Evolutionary conservation across 176 grass and related monocot species (phyloP), one percentile per base, ranked within the genome.

Genomic region (Triticum dicoccoides): DNA sequence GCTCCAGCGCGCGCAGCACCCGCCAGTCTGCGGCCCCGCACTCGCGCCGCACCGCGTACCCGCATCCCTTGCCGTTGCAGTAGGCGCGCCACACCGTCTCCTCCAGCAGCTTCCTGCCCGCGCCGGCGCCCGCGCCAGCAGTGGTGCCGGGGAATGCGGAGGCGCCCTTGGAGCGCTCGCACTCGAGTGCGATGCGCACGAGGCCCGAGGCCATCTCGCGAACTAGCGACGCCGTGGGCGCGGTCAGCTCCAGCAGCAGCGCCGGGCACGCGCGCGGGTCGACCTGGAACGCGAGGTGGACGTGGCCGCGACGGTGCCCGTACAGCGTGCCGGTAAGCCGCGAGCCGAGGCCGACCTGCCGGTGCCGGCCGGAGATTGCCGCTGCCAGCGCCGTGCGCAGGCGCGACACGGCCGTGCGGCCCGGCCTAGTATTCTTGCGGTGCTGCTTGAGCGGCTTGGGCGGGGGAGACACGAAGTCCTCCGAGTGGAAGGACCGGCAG

Each of bases 171-270:
- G 85, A 82, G 65, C 87, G 86, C 84, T 93, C 93, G 34, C 93
- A 93, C 81, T 94, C 92, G 35, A 97, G 90, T 37, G 95, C 95
- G 58, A 97, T 97, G 73, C 95, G 90, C 42, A 97, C 95, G 80
- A 97, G 92, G 59, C 95, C 95, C 9, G 95, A 97, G 7, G 95
- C 92, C 92, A 97, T 97, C 84, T 97, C 95, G 47, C 89, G 87
- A 32, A 97, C 95, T 17, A 97, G 90, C 78, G 92, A 79, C 62
- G 92, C 89, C 49, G 90, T 97, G 56, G 92, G 95, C 65, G 88
- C 91, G 32, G 95, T 84, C 3, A 97, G 95, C 88, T 97, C 95
- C 32, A 97, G 77, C 85, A 96, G 21, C 88, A 77, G 47, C 47
- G 74, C 47, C 25, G 74, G 74, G 74, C 74, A 77, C 52, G 86